phyloP scores from a whole-genome alignment of 1,284 basidiomycete genomes.

The Fistulinella cinereoalba region DNA sequence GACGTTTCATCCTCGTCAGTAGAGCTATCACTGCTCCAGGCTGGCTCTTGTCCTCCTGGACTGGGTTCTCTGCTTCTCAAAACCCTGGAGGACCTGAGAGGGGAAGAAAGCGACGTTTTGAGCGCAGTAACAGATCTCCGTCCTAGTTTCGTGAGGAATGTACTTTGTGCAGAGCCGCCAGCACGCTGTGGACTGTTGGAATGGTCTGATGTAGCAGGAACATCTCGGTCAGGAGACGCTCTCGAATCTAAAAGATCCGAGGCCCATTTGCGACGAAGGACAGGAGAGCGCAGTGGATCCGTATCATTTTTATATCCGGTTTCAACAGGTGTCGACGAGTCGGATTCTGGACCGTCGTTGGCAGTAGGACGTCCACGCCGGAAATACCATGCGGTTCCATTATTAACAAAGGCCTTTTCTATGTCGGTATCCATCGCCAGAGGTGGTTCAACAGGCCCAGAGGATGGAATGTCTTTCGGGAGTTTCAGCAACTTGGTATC shows the following conservation, averaged over 20 bases:
- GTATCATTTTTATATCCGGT: conserved; percentile 25
- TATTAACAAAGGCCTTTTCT: conserved; percentile 47
- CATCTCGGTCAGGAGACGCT: conserved; percentile 17
- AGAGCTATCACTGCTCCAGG: conserved; percentile 68
- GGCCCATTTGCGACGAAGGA: conserved; percentile 47
- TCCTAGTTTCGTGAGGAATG: conserved; percentile 36
- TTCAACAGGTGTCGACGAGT: conserved; percentile 26
- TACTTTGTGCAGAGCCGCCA: conserved; percentile 16
- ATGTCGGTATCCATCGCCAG: conserved; percentile 61
- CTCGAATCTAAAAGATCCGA: conserved; percentile 40
- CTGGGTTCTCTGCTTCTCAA: conserved; percentile 29
- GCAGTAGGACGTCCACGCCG: conserved; percentile 29
- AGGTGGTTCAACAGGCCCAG: conserved; percentile 40
- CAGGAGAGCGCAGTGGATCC: conserved; percentile 41
- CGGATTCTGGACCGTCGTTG: conserved; percentile 24
- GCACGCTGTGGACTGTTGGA: conserved; percentile 8
- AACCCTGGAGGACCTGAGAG: conserved; percentile 30
- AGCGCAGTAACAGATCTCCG: conserved; percentile 51
- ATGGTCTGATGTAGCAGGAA: conserved; percentile 11
- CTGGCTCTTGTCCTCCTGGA: conserved; percentile 35
- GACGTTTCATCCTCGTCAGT: conserved; percentile 49
- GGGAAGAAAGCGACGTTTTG: conserved; percentile 43
- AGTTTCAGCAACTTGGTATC: conserved; percentile 16
- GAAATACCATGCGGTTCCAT: conserved; percentile 49
- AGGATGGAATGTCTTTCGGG: conserved; percentile 2